Conservation (phyloP, 2,329 filamentous ascomycete genomes). For the Ophiostoma himal-ulmi region DNA sequence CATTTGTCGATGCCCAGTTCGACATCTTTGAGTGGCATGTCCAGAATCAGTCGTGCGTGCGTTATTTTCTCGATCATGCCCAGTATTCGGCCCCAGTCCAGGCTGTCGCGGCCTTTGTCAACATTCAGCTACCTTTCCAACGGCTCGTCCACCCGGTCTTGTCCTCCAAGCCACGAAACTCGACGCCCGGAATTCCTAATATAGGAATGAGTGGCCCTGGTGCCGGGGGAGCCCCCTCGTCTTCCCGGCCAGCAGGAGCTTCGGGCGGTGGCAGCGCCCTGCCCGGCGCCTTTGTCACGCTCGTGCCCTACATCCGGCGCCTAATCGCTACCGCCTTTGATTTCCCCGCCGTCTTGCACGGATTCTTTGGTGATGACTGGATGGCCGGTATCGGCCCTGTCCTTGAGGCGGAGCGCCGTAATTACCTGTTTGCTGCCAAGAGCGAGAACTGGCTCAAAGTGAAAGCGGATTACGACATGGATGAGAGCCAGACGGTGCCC, state of each 20-base stretch:
- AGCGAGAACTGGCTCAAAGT: conserved; percentile 84
- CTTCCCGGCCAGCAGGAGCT: neutral
- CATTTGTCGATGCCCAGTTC: conserved; percentile 49
- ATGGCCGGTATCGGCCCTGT: conserved; percentile 68
- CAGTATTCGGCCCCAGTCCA: conserved; percentile 80
- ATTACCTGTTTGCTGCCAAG: conserved; percentile 93
- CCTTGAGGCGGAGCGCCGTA: conserved; percentile 83
- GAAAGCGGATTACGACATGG: conserved; percentile 86
- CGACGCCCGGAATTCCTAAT: neutral
- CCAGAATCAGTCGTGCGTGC: conserved; percentile 80
- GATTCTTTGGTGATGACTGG: conserved; percentile 97
- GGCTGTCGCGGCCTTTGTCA: conserved; percentile 82
- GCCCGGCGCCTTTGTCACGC: conserved; percentile 48
- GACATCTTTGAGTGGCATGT: conserved; percentile 92
- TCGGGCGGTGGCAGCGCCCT: conserved; percentile 30
- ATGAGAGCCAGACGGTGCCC: conserved; percentile 73
- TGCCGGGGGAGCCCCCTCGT: neutral
- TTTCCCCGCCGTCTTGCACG: conserved; percentile 76
- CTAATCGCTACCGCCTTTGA: conserved; percentile 91
- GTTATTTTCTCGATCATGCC: conserved; percentile 86
- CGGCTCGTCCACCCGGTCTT: conserved; percentile 45
- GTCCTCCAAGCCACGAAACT: conserved; percentile 31
- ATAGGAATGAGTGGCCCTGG: conserved; percentile 30
- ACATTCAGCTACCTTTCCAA: conserved; percentile 86
- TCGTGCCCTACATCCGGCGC: conserved; percentile 84